Base-by-base conservation (phyloP, 2,329 filamentous ascomycete species). In the Cercospora zeina region DNA sequence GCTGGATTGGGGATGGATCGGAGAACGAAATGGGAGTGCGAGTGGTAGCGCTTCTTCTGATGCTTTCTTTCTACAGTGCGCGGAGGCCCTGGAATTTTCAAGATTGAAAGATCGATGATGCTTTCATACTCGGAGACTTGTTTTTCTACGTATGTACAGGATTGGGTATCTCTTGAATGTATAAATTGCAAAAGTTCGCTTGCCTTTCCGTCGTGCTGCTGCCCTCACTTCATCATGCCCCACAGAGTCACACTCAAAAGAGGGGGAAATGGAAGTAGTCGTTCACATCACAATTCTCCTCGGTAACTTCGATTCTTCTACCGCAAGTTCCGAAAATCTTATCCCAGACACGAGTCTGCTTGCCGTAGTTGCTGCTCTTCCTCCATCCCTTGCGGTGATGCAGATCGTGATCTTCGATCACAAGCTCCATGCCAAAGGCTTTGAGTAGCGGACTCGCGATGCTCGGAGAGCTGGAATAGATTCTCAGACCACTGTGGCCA, bases 341-440 rank as follows among this genome's bases (percentile, higher is more conserved):
- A 59, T 77, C 75, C 75, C 77, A 59, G 4, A 60, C 30, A 8
- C 58, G 42, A 5, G 75, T 77, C 69, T 77, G 75, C 66, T 77
- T 77, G 45, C 76, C 75, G 54, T 77, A 77, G 61, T 77, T 77
- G 31, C 70, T 67, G 53, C 75, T 77, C 69, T 73, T 73, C 63
- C 72, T 71, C 74, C 75, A 77, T 5, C 75, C 76, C 62, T 72
- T 71, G 5, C 76, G 74, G 59, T 77, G 76, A 59, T 77, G 76
- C 14, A 77, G 62, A 54, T 77, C 75, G 57, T 77, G 76, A 39
- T 81, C 79, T 62, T 81, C 79, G 36, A 79, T 75, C 2, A 77
- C 69, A 3, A 79, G 66, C 34, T 80, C 78, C 1, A 70, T 69
- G 6, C 73, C 68, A 11, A 77, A 65, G 2, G 70, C 33, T 37